phyloP scores from a whole-genome alignment of 345 rosid species.

The Ceriops zippeliana region DNA sequence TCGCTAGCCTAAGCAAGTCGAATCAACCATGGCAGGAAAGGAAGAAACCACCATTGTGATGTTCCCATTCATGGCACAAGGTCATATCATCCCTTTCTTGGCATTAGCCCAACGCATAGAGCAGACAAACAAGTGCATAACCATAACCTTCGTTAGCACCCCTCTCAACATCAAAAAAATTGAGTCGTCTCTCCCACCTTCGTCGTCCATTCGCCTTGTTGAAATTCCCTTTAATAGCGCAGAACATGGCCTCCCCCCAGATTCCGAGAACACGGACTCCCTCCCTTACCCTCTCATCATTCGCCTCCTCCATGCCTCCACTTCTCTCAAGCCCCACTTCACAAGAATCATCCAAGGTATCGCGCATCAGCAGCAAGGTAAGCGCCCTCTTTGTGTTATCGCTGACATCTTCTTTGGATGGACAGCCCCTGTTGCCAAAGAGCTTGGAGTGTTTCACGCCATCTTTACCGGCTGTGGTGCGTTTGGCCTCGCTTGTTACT shows the following conservation, averaged over 20 bases:
- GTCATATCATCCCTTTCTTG: conserved; percentile 71
- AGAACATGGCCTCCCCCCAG: conserved; percentile 65
- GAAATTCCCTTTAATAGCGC: conserved; percentile 61
- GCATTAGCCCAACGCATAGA: conserved; percentile 63
- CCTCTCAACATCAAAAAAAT: conserved; percentile 53
- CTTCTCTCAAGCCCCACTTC: conserved; percentile 45
- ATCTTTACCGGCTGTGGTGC: conserved; percentile 47
- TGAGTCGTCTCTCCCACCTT: conserved; percentile 43
- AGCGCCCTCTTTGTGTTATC: conserved; percentile 39
- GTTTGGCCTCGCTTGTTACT: conserved; percentile 56
- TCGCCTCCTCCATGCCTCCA: conserved; percentile 53
- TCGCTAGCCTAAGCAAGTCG: too few species aligned
- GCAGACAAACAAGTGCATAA: conserved; percentile 12
- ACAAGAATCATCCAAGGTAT: conserved; percentile 28
- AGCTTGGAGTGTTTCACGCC: conserved; percentile 47
- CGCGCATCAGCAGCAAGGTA: conserved; percentile 4
- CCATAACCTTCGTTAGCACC: conserved; percentile 52
- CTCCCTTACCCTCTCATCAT: conserved; percentile 59
- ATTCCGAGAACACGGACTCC: conserved; percentile 58
- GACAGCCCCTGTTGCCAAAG: conserved; percentile 50
- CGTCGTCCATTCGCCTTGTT: conserved; percentile 46
- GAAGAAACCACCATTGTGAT: conserved; percentile 42
- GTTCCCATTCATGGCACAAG: conserved; percentile 85
- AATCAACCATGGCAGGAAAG: conserved; percentile 4
- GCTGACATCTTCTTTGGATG: conserved; percentile 65